Conservation (phyloP, 2,329 filamentous ascomycete species). For the Sclerotinia trifoliorum region DNA sequence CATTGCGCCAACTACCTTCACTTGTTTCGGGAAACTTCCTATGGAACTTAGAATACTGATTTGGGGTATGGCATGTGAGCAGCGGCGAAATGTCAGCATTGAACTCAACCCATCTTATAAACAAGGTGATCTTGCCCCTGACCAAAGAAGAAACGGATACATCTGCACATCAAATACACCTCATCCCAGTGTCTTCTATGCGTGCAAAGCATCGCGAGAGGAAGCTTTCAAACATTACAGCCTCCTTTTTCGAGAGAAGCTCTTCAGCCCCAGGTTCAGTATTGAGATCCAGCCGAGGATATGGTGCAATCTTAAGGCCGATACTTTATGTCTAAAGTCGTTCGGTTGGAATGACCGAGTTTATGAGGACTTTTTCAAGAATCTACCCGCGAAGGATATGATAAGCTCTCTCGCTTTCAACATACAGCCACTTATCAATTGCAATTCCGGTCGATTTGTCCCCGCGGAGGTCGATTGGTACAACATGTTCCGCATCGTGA, state of each 20-base stretch:
- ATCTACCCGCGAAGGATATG: background rate
- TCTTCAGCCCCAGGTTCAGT: background rate
- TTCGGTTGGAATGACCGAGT: background rate
- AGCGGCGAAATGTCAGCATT: slow-evolving; percentile 13
- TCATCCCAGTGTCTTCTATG: slow-evolving; percentile 4
- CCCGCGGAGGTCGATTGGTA: slow-evolving; percentile 7
- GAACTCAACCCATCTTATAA: background rate
- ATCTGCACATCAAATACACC: slow-evolving; percentile 1
- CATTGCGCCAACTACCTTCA: slow-evolving; percentile 4
- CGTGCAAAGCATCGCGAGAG: slow-evolving; percentile 13
- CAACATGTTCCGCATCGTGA: slow-evolving; percentile 10
- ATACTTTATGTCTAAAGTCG: slow-evolving; percentile 10
- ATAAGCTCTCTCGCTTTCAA: slow-evolving; percentile 13
- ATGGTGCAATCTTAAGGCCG: slow-evolving; percentile 7
- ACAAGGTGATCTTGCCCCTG: background rate
- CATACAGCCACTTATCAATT: background rate
- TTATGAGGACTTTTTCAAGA: slow-evolving; percentile 8
- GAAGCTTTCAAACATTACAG: slow-evolving; percentile 15
- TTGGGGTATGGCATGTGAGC: slow-evolving; percentile 11
- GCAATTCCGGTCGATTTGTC: too few species aligned
- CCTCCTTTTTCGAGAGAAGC: background rate
- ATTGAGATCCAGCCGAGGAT: background rate
- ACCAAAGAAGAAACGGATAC: background rate
- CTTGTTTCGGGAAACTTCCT: slow-evolving; percentile 5
- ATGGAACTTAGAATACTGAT: slow-evolving; percentile 14